Conservation (phyloP, 768 basidiomycete species). For the Tephrocybe sp. region DNA sequence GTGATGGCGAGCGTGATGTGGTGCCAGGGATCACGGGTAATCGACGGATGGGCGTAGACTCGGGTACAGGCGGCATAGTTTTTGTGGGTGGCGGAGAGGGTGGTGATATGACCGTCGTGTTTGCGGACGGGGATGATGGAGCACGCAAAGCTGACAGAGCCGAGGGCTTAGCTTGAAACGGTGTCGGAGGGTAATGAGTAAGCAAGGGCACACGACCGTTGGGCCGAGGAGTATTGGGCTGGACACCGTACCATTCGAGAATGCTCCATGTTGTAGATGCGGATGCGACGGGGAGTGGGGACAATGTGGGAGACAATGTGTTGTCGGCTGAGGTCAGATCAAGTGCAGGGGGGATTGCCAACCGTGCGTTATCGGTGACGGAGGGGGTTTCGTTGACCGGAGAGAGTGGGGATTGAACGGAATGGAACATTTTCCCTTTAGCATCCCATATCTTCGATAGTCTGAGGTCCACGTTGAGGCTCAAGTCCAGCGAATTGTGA, state of each 20-base stretch:
- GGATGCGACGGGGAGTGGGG: slow-evolving; percentile 16
- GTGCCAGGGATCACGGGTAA: slow-evolving; percentile 18
- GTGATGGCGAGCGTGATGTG: slow-evolving; percentile 2
- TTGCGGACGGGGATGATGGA: neutral
- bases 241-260: slow-evolving; percentile 21
- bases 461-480: slow-evolving; percentile 15
- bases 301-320: slow-evolving; percentile 8
- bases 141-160: slow-evolving; percentile 6
- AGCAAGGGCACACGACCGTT: slow-evolving; percentile 8
- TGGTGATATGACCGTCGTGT: neutral
- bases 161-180: slow-evolving; percentile 8
- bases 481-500: slow-evolving; percentile 12
- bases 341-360: slow-evolving; percentile 9
- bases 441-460: slow-evolving; percentile 18
- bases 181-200: slow-evolving; percentile 13
- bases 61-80: neutral
- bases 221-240: slow-evolving; percentile 11
- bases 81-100: neutral
- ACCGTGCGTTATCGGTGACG: neutral
- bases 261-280: slow-evolving; percentile 25
- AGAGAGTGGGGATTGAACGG: slow-evolving; percentile 11
- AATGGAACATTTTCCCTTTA: slow-evolving; percentile 13
- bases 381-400: neutral
- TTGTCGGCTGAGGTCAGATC: slow-evolving; percentile 7
- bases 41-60: slow-evolving; percentile 12